Base-by-base conservation (phyloP, 495 filamentous ascomycete species). In the Pyrenopolyporus hunteri region DNA sequence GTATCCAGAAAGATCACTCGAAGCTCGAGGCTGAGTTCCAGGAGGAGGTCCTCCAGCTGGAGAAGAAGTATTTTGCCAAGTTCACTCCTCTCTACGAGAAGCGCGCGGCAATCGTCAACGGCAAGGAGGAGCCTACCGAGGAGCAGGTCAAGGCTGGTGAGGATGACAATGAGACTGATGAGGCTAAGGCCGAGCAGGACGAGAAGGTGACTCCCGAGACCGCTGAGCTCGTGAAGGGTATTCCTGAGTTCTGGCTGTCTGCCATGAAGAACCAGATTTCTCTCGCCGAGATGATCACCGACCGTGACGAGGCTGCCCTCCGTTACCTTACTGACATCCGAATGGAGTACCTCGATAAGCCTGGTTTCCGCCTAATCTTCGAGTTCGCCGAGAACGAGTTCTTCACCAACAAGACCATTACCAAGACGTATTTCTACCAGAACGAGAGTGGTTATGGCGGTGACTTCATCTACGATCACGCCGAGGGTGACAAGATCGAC, bases 221-320 rank as follows among this genome's bases (percentile, higher is more conserved):
- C 37, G 64, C 70, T 36, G 73, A 76, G 46, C 72, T 76, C 58
- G 79, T 84, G 39, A 78, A 80, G 60, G 93, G 93, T 67, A 96
- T 98, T 59, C 95, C 95, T 28, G 95, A 99, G 75, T 99, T 99
- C 82, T 99, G 95, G 95, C 82, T 99, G 22, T 97, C 93, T 57
- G 92, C 95, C 60, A 98, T 99, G 94, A 99, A 99, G 83, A 99
- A 98, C 79, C 91, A 97, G 72, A 84, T 93, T 70, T 93, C 92
- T 6, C 83, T 99, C 39, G 92, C 93, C 28, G 95, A 98, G 78
- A 93, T 97, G 85, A 97, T 99, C 73, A 98, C 93, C 59, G 95
- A 98, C 57, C 87, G 90, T 36, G 95, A 99, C 68, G 95, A 98
- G 82, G 85, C 83, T 55, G 94, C 92, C 52, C 88, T 99, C 52